Evolutionary conservation across 805 yeast genomes (phyloP).

Genomic region (Spencermartinsiella europaea): DNA sequence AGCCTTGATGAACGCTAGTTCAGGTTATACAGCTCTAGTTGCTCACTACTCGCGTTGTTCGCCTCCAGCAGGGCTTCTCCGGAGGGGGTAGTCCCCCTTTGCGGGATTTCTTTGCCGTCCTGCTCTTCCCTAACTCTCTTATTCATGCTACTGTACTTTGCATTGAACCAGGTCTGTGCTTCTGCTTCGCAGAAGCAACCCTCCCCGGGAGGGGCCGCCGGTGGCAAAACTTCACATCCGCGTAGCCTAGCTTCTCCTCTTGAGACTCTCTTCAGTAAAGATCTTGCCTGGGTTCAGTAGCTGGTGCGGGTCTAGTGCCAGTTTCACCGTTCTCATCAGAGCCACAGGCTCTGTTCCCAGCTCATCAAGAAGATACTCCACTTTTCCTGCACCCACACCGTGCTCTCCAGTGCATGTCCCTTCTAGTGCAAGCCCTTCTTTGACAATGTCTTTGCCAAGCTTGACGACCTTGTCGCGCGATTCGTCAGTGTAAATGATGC

Average conservation of each 20-base stretch:
- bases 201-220: too few relatives aligned
- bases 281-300: slow-evolving; percentile 77
- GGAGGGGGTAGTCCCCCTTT: too few relatives aligned
- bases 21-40: too few relatives aligned
- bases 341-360: slow-evolving; percentile 63
- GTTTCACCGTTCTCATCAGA: slow-evolving; percentile 66
- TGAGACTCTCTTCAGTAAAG: slow-evolving; percentile 34
- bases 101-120: too few relatives aligned
- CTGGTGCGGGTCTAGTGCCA: slow-evolving; percentile 68
- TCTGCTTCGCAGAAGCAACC: too few relatives aligned
- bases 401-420: slow-evolving; percentile 89
- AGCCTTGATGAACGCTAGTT: too few relatives aligned
- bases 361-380: slow-evolving; percentile 55
- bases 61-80: too few relatives aligned
- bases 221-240: too few relatives aligned
- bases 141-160: too few relatives aligned
- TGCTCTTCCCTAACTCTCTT: too few relatives aligned
- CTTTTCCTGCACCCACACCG: slow-evolving; percentile 73
- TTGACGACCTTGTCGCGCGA: slow-evolving; percentile 43
- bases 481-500: slow-evolving; percentile 37
- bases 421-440: slow-evolving; percentile 60
- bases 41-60: too few relatives aligned
- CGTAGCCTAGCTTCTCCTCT: neutral
- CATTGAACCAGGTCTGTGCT: too few relatives aligned
- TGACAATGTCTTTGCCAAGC: slow-evolving; percentile 57